Evolutionary conservation across 371 early-diverging fungal genomes (phyloP).

Genomic region (Apophysomyces elegans): DNA sequence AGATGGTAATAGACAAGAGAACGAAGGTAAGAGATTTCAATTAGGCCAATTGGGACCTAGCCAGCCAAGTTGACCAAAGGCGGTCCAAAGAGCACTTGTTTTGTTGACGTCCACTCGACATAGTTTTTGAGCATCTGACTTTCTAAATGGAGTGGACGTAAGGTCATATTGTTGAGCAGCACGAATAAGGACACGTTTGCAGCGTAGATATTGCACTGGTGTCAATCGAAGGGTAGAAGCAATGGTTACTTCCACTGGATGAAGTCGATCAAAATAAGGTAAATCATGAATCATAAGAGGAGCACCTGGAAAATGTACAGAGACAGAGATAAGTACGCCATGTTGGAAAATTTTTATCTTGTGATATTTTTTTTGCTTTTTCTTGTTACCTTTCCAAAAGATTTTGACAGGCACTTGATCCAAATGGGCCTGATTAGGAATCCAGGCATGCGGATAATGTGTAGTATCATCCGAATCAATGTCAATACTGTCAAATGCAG

Average conservation of each 20-base stretch:
- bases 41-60: conserved; percentile 31
- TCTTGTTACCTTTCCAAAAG: conserved; percentile 29
- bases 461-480: conserved; percentile 24
- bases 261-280: conserved; percentile 48
- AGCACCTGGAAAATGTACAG: conserved; percentile 27
- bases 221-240: conserved; percentile 66
- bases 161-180: conserved; percentile 48
- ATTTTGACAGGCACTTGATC: conserved; percentile 25
- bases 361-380: neutral
- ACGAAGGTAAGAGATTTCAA: conserved; percentile 6
- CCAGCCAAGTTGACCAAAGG: conserved; percentile 65
- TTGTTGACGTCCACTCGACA: conserved; percentile 79
- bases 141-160: conserved; percentile 55
- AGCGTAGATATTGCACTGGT: conserved; percentile 65
- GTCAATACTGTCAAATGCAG: conserved; percentile 23
- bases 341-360: conserved; percentile 6
- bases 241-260: conserved; percentile 56
- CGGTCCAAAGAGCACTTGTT: conserved; percentile 69
- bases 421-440: conserved; percentile 17
- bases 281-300: conserved; percentile 43
- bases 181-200: conserved; percentile 61
- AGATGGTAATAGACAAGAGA: neutral
- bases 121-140: conserved; percentile 74
- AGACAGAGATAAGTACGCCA: conserved; percentile 5
- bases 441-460: conserved; percentile 21